Evolutionary conservation across 441 rosid species (phyloP), one percentile per base, ranked within the genome.

Genomic region (Adansonia madagascariensis): DNA sequence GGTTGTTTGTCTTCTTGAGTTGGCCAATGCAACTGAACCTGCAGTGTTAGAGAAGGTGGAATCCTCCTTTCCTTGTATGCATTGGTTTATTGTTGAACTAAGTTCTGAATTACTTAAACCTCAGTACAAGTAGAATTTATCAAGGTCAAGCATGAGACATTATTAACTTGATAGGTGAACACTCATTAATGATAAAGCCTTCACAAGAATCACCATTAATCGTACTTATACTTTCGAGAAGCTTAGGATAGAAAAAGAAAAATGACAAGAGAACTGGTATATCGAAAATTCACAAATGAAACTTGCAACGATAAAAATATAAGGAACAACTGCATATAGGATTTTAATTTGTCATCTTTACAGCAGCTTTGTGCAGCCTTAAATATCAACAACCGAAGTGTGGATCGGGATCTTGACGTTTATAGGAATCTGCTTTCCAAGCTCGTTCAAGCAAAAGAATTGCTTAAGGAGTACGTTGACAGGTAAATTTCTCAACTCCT

Each of bases 371-470:
- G 99, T 82, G 87, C 94, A 60, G 97, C 92, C 62, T 83, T 95
- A 82, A 94, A 94, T 78, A 84, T 95, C 39, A 71, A 89, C 80
- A 94, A 94, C 85, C 89, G 89, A 86, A 91, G 95, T 77, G 97
- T 94, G 79, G 98, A 95, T 57, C 89, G 98, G 46, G 99, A 95
- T 86, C 97, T 95, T 8, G 99, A 92, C 83, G 99, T 95, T 72
- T 95, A 95, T 75, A 97, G 98, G 69, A 92, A 92, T 85, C 86
- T 94, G 74, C 94, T 95, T 50, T 88, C 97, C 66, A 95, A 94
- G 82, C 86, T 95, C 86, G 98, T 95, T 82, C 98, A 94, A 84
- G 97, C 99, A 11, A 95, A 94, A 81, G 98, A 95, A 82, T 82
- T 95, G 81, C 93, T 94, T 8, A 94, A 84, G 90, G 99, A 95